Conservation (phyloP, 371 early-diverging fungal species). For the Mortierella sp. region DNA sequence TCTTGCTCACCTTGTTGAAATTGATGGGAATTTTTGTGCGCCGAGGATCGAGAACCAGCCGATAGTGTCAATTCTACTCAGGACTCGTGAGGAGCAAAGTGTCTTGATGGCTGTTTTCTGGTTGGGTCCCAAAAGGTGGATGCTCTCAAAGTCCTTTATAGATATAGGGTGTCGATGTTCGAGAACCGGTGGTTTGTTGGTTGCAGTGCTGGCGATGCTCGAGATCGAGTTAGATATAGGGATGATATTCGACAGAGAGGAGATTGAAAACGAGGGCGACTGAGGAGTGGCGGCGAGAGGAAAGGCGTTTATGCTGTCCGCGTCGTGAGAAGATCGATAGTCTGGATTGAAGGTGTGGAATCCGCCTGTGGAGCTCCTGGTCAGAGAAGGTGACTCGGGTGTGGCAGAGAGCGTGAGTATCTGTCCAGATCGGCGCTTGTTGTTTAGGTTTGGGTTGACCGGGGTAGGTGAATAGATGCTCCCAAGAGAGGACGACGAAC, state of each 20-base stretch:
- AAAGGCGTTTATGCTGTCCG: slow-evolving; percentile 14
- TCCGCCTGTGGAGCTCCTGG: slow-evolving; percentile 18
- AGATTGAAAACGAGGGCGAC: slow-evolving; percentile 48
- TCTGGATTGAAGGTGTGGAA: slow-evolving; percentile 43
- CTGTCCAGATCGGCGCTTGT: slow-evolving; percentile 27
- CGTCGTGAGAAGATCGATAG: slow-evolving; percentile 21
- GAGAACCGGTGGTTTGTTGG: slow-evolving; percentile 36
- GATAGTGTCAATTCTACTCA: slow-evolving; percentile 58
- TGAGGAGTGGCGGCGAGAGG: slow-evolving; percentile 29
- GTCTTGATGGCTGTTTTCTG: slow-evolving; percentile 64
- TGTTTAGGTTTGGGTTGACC: slow-evolving; percentile 7
- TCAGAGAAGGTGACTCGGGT: slow-evolving; percentile 18
- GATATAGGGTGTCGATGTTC: slow-evolving; percentile 44
- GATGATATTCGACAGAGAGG: slow-evolving; percentile 46
- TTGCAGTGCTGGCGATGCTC: slow-evolving; percentile 27
- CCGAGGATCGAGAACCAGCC: slow-evolving; percentile 63
- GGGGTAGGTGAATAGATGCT: slow-evolving; percentile 6
- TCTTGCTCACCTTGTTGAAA: slow-evolving; percentile 61
- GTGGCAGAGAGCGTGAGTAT: slow-evolving; percentile 25
- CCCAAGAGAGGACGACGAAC: slow-evolving; percentile 12
- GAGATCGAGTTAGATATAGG: slow-evolving; percentile 45
- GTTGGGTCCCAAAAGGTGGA: slow-evolving; percentile 55
- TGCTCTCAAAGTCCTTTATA: slow-evolving; percentile 56
- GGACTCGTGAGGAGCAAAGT: slow-evolving; percentile 59
- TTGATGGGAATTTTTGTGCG: slow-evolving; percentile 64